Base-by-base conservation (phyloP, 1,139 yeast species). In the Yarrowia galli region DNA sequence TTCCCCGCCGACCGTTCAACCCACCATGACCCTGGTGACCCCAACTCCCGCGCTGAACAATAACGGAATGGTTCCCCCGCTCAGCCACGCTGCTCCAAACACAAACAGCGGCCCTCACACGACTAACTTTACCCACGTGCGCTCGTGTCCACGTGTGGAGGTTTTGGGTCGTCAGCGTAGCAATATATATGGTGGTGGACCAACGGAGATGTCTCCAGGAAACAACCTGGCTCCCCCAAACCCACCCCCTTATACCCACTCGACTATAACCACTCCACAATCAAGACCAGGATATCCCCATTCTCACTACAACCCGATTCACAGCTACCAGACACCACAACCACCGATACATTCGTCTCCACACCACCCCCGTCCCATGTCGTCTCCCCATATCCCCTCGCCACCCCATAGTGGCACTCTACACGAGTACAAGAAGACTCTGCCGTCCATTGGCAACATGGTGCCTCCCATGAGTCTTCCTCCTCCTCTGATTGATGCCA, bases 101-200 rank as follows among this genome's bases (percentile, higher is more conserved):
- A 36, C 46, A 54, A 38, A 23, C 61, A 20, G 12, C 58, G 58
- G 16, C 58, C 23, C 61, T 40, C 61, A 54, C 61, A 54, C 61
- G 61, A 54, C 61, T 54, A 54, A 54, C 61, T 58, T 43, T 58
- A 58, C 64, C 64, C 64, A 58, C 64, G 64, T 58, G 64, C 64
- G 51, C 64, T 58, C 64, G 51, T 58, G 64, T 42, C 64, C 64
- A 58, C 64, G 64, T 58, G 64, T 43, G 64, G 51, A 43, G 40
- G 51, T 43, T 43, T 40, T 56, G 63, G 63, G 63, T 56, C 63
- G 63, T 53, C 60, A 53, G 60, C 60, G 60, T 53, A 53, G 60
- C 60, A 53, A 53, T 53, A 53, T 53, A 53, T 53, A 53, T 53
- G 60, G 51, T 10, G 43, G 40, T 16, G 32, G 32, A 7, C 32